Percentiles rank a stretch among this genome's conserved stretches.
phyloP scores from a whole-genome alignment of 2,329 filamentous ascomycete genomes.

The Aplosporella prunicola region DNA sequence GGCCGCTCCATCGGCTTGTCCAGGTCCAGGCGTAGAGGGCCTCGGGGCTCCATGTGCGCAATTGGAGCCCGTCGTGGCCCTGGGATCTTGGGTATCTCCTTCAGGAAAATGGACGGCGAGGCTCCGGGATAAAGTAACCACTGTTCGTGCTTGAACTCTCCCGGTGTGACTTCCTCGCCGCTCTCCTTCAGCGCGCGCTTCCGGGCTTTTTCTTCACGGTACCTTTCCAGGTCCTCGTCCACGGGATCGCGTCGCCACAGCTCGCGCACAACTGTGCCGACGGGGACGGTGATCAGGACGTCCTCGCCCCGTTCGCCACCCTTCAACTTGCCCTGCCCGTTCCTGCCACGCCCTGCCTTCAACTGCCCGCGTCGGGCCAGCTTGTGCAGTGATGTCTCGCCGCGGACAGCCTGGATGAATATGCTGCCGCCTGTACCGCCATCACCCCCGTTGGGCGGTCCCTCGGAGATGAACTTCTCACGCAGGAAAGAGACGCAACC shows the following conservation, averaged over 20 bases:
- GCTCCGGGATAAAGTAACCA: slow-evolving; percentile 83
- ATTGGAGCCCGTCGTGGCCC: slow-evolving; percentile 48
- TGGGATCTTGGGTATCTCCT: slow-evolving; percentile 49
- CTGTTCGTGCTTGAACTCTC: slow-evolving; percentile 48
- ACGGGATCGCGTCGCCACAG: slow-evolving; percentile 68
- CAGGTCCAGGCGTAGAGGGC: slow-evolving; percentile 54
- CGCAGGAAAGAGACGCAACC: slow-evolving; percentile 91
- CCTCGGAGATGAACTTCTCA: slow-evolving; percentile 80
- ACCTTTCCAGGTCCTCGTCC: slow-evolving; percentile 46
- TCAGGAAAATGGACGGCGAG: slow-evolving; percentile 58
- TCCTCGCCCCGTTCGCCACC: slow-evolving; percentile 78
- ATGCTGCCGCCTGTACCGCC: slow-evolving; percentile 85
- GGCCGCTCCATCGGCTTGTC: slow-evolving; percentile 68
- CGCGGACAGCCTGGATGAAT: slow-evolving; percentile 86
- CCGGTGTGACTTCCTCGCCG: slow-evolving; percentile 28
- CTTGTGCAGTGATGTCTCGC: slow-evolving; percentile 90
- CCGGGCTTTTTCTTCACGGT: slow-evolving; percentile 15
- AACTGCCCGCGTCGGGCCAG: slow-evolving; percentile 67
- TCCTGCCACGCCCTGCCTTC: slow-evolving; percentile 65
- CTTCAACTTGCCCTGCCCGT: slow-evolving; percentile 64
- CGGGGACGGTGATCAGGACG: slow-evolving; percentile 77
- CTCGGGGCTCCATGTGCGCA: slow-evolving; percentile 58
- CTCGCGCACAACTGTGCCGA: slow-evolving; percentile 85
- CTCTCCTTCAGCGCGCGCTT: slow-evolving; percentile 20
- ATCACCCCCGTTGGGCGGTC: slow-evolving; percentile 89